Evolutionary conservation across 2,329 filamentous ascomycete genomes (phyloP), one percentile per base, ranked within the genome.

Genomic region (Ceratocystis huliohia): DNA sequence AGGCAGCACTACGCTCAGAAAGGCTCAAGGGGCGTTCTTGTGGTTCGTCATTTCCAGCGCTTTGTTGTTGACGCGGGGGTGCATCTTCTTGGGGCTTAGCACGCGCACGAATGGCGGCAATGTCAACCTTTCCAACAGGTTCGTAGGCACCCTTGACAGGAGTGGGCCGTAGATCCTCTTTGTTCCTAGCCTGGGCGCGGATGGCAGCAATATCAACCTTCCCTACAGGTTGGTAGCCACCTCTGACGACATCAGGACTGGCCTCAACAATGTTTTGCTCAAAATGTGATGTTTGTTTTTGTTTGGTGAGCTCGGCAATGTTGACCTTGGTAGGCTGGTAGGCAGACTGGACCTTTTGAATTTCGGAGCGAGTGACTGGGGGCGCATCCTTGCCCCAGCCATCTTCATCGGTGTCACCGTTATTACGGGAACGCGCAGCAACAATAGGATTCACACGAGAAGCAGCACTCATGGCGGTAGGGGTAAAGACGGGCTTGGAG

Each of bases 161-260:
- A 1, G 88, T 84, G 2, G 94, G 94, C 66, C 91, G 82, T 70
- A 96, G 88, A 72, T 96, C 91, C 59, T 82, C 82, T 75, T 74
- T 80, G 72, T 79, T 86, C 79, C 80, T 86, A 73, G 77, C 91
- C 79, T 82, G 90, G 74, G 81, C 86, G 69, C 94, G 85, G 70
- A 99, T 88, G 46, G 91, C 92, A 28, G 88, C 88, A 76, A 99
- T 97, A 73, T 99, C 92, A n/a, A 99, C 89, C 78, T 96, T 97
- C 66, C 94, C 94, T 71, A 99, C 80, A 22, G 94, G 94, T 74
- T 96, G 91, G 76, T 99, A 99, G 17, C 83, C 88, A 57, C 94
- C 94, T 73, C 78, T 88, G 64, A 97, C 85, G 22, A 96, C 83
- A 73, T 91, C 88, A 28, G 73, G 10, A 22, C 30, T n/a, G 8